Conservation (phyloP, 208 protist species). For the Leishmania guyanensis region DNA sequence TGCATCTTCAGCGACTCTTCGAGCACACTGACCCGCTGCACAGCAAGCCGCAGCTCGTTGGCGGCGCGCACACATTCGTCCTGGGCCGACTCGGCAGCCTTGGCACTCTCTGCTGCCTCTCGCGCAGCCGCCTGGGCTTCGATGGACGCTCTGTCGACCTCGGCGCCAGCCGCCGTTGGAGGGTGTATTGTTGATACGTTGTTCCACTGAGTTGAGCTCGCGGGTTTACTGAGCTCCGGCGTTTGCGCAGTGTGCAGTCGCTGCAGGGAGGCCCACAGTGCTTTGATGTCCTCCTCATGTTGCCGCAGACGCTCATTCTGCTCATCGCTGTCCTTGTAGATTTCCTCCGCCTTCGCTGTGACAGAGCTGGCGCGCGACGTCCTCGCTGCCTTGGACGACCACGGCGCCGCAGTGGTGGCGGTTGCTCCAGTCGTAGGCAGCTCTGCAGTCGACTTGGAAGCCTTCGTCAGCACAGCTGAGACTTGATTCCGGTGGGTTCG, state of each 20-base stretch:
- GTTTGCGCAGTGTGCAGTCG: constrained; percentile 14
- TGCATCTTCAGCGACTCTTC: constrained; percentile 18
- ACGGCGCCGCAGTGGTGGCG: not conserved
- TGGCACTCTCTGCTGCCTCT: constrained; percentile 20
- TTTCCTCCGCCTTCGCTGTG: constrained; percentile 13
- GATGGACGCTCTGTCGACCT: not conserved
- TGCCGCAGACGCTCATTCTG: constrained; percentile 3
- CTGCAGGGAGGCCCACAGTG: constrained; percentile 13
- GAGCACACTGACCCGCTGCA: constrained; percentile 7
- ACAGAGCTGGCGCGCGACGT: not conserved
- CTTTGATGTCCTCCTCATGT: constrained; percentile 16
- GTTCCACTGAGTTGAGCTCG: not conserved
- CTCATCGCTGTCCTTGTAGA: constrained; percentile 5
- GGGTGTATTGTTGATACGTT: no score
- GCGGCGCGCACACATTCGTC: constrained; percentile 24
- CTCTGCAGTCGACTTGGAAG: not conserved
- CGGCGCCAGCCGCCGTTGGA: not conserved
- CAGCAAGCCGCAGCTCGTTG: constrained; percentile 22
- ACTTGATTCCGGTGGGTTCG: not conserved
- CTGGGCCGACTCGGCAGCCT: constrained; percentile 33
- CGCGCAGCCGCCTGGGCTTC: constrained; percentile 16
- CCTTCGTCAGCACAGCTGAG: not conserved
- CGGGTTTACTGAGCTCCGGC: not conserved
- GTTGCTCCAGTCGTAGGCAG: not conserved
- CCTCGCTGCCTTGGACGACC: not conserved